Evolutionary conservation across 352 stramenopile genomes (phyloP).

Genomic region (Globisporangium splendens): DNA sequence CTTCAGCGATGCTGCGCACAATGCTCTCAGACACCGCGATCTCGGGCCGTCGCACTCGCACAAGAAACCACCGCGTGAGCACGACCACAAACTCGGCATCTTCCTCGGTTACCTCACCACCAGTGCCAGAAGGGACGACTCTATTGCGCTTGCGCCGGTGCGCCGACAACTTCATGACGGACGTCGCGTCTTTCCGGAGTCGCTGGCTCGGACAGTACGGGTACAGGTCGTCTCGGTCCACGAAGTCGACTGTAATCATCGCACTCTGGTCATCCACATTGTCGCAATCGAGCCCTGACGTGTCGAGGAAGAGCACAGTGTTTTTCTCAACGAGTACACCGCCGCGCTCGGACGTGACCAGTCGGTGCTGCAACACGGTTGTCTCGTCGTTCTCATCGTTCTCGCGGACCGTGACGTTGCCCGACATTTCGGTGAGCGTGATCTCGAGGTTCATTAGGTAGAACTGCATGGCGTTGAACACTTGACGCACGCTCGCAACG

Average conservation of each 20-base stretch:
- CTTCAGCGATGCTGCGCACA: background rate
- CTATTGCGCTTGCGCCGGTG: background rate
- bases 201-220: constrained; percentile 12
- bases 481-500: constrained; percentile 21
- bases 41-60: background rate
- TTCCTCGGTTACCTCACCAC: too few relatives aligned
- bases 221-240: constrained; percentile 17
- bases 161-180: constrained; percentile 4
- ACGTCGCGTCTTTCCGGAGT: constrained; percentile 22
- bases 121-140: too few relatives aligned
- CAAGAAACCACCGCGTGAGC: constrained; percentile 9
- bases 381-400: constrained; percentile 20
- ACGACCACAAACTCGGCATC: background rate
- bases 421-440: constrained; percentile 32
- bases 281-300: background rate
- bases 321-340: constrained; percentile 6
- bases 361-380: constrained; percentile 4
- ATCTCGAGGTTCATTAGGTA: constrained; percentile 46
- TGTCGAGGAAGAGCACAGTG: constrained; percentile 12
- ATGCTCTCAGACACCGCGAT: constrained; percentile 3
- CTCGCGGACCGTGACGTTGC: constrained; percentile 37
- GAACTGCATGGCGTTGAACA: constrained; percentile 37
- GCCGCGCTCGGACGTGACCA: background rate
- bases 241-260: constrained; percentile 8
- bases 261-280: constrained; percentile 2